These are phyloP conservation scores for Darksidea phi DNA, from an alignment of 495 filamentous ascomycete genomes.

Conservation along the genomic window DNA sequence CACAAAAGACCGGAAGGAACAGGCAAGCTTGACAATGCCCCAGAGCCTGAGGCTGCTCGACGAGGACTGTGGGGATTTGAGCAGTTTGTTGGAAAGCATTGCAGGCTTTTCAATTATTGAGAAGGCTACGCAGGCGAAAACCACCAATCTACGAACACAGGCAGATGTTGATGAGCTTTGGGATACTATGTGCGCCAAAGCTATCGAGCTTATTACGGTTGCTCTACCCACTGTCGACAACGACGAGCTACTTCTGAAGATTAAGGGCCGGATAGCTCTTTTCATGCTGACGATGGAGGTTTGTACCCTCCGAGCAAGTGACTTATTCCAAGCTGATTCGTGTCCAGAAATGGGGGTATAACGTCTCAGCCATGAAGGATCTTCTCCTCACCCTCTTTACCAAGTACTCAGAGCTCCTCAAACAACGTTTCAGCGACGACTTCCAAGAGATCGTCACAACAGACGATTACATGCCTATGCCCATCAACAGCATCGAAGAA, in stretches of 20 bases:
- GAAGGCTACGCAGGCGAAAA: constrained; percentile 84
- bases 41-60: constrained; percentile 66
- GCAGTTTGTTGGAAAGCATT: constrained; percentile 85
- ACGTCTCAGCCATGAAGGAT: constrained; percentile 72
- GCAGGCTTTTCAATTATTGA: constrained; percentile 97
- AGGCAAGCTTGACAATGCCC: constrained; percentile 87
- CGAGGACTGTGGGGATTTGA: constrained; percentile 72
- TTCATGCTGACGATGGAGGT: constrained; percentile 98
- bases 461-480: constrained; percentile 99
- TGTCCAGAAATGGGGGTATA: constrained; percentile 70
- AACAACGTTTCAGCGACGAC: constrained; percentile 84
- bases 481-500: constrained; percentile 81
- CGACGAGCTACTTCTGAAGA: constrained; percentile 81
- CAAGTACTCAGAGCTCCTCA: constrained; percentile 90
- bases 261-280: constrained; percentile 85
- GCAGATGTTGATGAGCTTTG: constrained; percentile 79
- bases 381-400: constrained; percentile 84
- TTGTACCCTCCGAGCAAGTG: constrained; percentile 29
- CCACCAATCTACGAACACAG: constrained; percentile 66
- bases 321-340: not conserved
- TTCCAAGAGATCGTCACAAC: constrained; percentile 95
- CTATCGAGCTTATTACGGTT: constrained; percentile 73
- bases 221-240: constrained; percentile 75
- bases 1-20: constrained; percentile 79
- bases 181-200: constrained; percentile 94